A percentile compares a stretch with the other conserved stretches of the same genome.
These are phyloP conservation scores for Potentilla sterilis DNA, from an alignment of 306 rosid species.

Conservation along the genomic window DNA sequence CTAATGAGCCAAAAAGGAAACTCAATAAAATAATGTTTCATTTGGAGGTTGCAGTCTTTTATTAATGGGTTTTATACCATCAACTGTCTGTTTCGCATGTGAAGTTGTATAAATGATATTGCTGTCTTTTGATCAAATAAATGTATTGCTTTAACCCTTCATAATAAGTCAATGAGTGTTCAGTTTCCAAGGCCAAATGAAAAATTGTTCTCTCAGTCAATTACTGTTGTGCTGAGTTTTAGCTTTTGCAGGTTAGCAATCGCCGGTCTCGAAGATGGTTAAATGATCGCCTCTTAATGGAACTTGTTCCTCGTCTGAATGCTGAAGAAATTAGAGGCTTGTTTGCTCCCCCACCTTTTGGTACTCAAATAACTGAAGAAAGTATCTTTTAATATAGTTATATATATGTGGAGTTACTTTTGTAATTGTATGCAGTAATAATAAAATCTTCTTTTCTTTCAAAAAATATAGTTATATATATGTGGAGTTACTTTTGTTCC, in stretches of 20 bases:
- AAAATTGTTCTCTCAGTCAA: background rate
- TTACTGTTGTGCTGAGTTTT: background rate
- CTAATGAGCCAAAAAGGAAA: background rate
- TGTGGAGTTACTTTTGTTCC: background rate
- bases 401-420: background rate
- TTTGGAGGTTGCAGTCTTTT: background rate
- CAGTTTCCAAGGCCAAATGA: background rate
- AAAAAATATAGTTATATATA: background rate
- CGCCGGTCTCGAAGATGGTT: conserved; percentile 82
- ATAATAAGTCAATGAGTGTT: background rate
- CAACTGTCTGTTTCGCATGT: background rate
- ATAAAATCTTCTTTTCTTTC: no score
- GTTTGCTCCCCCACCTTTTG: conserved; percentile 97
- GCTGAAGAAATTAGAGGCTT: conserved; percentile 91
- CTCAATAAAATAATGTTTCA: background rate
- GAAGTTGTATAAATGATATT: background rate
- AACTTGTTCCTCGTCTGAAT: conserved; percentile 78
- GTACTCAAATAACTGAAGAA: conserved; percentile 34
- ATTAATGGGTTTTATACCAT: background rate
- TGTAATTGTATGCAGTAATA: no score
- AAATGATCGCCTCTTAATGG: conserved; percentile 88
- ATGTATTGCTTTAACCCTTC: background rate
- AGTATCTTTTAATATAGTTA: background rate
- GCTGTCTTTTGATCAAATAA: background rate
- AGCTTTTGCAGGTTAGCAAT: conserved; percentile 65